Evolutionary conservation across 2,329 filamentous ascomycete species (phyloP), one percentile per base, ranked within the genome.

Genomic region (Ophiostoma himal-ulmi): DNA sequence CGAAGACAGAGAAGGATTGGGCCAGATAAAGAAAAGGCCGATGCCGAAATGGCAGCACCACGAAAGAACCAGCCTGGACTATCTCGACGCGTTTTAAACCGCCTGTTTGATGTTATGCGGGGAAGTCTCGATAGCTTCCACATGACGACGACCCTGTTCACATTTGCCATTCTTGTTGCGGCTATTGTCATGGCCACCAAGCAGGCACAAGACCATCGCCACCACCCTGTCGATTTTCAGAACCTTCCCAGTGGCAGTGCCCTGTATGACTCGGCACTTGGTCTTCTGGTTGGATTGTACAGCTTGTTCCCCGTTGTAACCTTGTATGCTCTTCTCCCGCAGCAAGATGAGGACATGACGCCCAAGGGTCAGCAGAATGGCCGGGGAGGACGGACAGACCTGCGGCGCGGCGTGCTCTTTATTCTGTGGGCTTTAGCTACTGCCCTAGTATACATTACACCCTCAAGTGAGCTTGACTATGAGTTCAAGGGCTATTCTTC

Each of bases 101-200:
- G 52, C 52, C 52, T 57, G 6, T 57, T 57, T 26, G 52, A 57
- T 57, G 52, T n/a, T n/a, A 6, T 57, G 52, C 52, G 52, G 26
- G 52, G 52, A 13, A 57, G 52, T 57, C 52, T 57, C 8, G 52
- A 57, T 17, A 57, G n/a, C n/a, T 57, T 57, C n/a, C 52, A 57
- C 52, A 57, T 57, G 52, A 57, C 52, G 8, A 26, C 52, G 20
- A 26, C 52, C n/a, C 13, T 57, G 8, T 57, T 57, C 5, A n/a
- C 52, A 4, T 26, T 57, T 10, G 52, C 52, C 2, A 13, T 26
- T 22, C 52, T 57, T 17, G 22, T 26, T 14, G 52, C 52, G 5
- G 52, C 52, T 22, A 57, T 57, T 17, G n/a, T 57, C 8, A 57
- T 57, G 52, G 52, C 52, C 10, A n/a, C 52, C 22, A 57, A 57